Conservation (phyloP, 768 basidiomycete species). For the Lactarius quietus region DNA sequence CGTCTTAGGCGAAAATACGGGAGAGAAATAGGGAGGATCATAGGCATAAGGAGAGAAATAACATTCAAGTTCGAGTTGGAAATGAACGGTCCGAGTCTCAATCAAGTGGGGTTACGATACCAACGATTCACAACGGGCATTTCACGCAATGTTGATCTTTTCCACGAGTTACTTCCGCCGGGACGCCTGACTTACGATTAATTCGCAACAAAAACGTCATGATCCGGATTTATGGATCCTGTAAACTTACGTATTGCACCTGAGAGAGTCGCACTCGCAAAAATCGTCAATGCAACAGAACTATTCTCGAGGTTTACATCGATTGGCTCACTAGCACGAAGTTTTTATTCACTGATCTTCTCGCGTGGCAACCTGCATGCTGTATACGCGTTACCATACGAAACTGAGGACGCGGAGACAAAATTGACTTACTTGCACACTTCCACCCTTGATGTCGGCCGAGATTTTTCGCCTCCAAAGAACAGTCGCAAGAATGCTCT, state of each 20-base stretch:
- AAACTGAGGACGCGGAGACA: background rate
- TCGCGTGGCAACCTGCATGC: slow-evolving; percentile 48
- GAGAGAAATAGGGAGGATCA: too few species aligned
- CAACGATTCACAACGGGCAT: background rate
- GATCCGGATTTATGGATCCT: background rate
- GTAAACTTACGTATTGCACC: slow-evolving; percentile 44
- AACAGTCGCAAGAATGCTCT: slow-evolving; percentile 34
- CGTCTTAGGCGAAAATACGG: too few species aligned
- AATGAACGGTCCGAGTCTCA: background rate
- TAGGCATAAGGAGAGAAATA: background rate
- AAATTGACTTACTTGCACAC: slow-evolving; percentile 30
- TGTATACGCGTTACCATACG: slow-evolving; percentile 21
- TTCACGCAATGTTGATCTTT: slow-evolving; percentile 9
- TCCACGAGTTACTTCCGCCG: background rate
- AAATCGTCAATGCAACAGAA: background rate
- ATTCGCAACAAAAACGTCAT: slow-evolving; percentile 1
- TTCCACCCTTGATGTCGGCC: slow-evolving; percentile 34
- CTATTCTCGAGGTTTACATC: background rate
- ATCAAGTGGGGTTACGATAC: background rate
- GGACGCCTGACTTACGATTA: slow-evolving; percentile 15
- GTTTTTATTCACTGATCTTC: slow-evolving; percentile 52
- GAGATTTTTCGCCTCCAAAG: slow-evolving; percentile 32
- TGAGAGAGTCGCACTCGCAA: slow-evolving; percentile 49
- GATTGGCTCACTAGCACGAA: slow-evolving; percentile 50
- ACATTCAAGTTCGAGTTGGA: background rate